Evolutionary conservation across 352 stramenopile genomes (phyloP).

Genomic region (Phytophthora niederhauseri): DNA sequence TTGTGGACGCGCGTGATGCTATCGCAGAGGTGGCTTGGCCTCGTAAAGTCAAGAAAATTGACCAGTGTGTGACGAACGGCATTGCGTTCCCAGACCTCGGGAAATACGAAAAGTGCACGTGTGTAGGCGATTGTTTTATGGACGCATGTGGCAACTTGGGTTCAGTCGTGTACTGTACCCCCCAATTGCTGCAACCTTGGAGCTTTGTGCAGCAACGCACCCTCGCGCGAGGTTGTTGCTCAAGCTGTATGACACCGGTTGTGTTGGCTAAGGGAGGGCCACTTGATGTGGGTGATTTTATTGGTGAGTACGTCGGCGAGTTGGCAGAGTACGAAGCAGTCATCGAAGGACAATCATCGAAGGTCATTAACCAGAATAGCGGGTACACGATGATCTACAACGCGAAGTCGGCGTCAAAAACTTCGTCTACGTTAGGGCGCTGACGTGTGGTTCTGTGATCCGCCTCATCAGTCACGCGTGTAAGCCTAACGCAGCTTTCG

Average conservation of each 20-base stretch:
- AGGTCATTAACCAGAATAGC: not conserved
- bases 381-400: not conserved
- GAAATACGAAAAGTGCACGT: not conserved
- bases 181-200: not conserved
- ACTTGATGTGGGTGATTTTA: slow-evolving; percentile 7
- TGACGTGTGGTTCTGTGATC: not conserved
- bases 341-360: not conserved
- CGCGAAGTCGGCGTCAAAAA: not conserved
- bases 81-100: not conserved
- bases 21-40: not conserved
- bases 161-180: slow-evolving; percentile 1
- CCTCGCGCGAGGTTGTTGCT: not conserved
- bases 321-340: not conserved
- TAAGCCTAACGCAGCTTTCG: not conserved
- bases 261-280: too few species aligned
- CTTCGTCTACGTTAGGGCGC: not conserved
- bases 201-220: slow-evolving; percentile 15
- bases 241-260: slow-evolving; percentile 15
- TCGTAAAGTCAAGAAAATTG: not conserved
- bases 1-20: not conserved
- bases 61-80: not conserved
- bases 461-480: not conserved
- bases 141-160: slow-evolving; percentile 6
- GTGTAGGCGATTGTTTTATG: slow-evolving; percentile 5
- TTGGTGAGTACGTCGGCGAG: slow-evolving; percentile 6